Evolutionary conservation across 2,329 filamentous ascomycete genomes (phyloP).

Genomic region (Rhynchosporium agropyri): DNA sequence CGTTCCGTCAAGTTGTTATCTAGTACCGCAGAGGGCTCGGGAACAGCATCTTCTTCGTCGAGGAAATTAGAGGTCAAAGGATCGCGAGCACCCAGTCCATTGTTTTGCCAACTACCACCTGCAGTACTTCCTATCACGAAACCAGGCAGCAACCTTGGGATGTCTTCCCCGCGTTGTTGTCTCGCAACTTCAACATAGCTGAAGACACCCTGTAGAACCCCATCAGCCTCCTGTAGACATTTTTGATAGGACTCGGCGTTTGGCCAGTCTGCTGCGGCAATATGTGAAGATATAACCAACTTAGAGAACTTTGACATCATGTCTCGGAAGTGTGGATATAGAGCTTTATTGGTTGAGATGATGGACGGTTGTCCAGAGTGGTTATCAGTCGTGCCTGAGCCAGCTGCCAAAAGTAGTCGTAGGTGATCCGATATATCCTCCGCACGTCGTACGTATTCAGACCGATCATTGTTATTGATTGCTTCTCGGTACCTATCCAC

Average conservation of each 20-base stretch:
- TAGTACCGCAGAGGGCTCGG: constrained; percentile 73
- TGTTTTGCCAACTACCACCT: constrained; percentile 87
- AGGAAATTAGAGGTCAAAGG: constrained; percentile 80
- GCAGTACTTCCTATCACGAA: constrained; percentile 84
- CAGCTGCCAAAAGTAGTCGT: constrained; percentile 88
- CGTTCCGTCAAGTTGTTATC: constrained; percentile 79
- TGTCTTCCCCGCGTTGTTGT: constrained; percentile 89
- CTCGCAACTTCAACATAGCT: constrained; percentile 95
- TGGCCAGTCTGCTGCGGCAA: constrained; percentile 94
- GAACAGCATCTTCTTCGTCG: constrained; percentile 74
- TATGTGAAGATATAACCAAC: constrained; percentile 94
- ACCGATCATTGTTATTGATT: constrained; percentile 79
- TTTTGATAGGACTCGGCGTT: constrained; percentile 93
- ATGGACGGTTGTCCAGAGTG: constrained; percentile 99
- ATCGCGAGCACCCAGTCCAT: constrained; percentile 65
- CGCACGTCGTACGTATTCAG: constrained; percentile 90
- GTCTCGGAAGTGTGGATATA: constrained; percentile 96
- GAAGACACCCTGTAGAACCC: constrained; percentile 89
- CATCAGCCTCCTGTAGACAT: constrained; percentile 95
- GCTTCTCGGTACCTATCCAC: constrained; percentile 89
- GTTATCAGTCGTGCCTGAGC: constrained; percentile 96
- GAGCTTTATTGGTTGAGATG: constrained; percentile 94
- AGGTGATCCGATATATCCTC: constrained; percentile 98
- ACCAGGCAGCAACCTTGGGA: constrained; percentile 88
- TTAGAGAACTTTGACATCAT: constrained; percentile 99